phyloP scores from a whole-genome alignment of 495 filamentous ascomycete species.

The Geoglossum glabrum region DNA sequence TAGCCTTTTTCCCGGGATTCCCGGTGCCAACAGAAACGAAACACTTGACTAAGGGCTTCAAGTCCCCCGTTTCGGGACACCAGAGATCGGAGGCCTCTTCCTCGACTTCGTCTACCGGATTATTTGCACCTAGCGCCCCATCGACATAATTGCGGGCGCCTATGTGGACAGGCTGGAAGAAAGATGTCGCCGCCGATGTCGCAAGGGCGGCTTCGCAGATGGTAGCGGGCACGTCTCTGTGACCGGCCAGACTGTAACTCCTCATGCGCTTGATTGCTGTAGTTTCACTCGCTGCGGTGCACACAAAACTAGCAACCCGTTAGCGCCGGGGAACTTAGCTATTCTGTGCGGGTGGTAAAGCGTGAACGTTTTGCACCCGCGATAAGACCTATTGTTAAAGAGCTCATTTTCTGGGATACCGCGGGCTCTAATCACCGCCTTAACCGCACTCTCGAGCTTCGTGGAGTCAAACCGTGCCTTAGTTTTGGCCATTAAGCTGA shows the following conservation, averaged over 20 bases:
- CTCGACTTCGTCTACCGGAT: constrained; percentile 19
- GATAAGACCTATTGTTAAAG: not conserved
- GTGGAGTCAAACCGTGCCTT: constrained; percentile 15
- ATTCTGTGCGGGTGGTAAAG: not conserved
- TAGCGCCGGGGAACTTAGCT: no score
- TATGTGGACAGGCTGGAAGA: constrained; percentile 23
- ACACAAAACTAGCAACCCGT: not conserved
- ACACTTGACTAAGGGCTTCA: constrained; percentile 20
- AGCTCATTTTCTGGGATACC: not conserved
- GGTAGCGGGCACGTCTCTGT: constrained; percentile 6
- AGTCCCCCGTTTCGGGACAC: constrained; percentile 15
- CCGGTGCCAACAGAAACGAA: constrained; percentile 26
- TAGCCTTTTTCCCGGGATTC: constrained; percentile 14
- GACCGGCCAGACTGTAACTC: constrained; percentile 16
- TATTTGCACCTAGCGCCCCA: constrained; percentile 25
- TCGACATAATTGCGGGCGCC: constrained; percentile 21
- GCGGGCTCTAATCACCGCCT: not conserved
- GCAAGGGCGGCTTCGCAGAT: constrained; percentile 26
- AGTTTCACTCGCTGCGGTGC: not conserved
- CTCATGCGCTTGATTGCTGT: constrained; percentile 12
- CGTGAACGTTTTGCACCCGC: not conserved
- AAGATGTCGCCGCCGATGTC: constrained; percentile 25
- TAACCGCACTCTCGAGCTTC: constrained; percentile 6
- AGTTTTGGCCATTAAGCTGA: constrained; percentile 12
- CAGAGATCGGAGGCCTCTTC: constrained; percentile 23